These are phyloP conservation scores for Besnoitia besnoiti DNA, from an alignment of 169 alveolate genomes.

Conservation along the genomic window DNA sequence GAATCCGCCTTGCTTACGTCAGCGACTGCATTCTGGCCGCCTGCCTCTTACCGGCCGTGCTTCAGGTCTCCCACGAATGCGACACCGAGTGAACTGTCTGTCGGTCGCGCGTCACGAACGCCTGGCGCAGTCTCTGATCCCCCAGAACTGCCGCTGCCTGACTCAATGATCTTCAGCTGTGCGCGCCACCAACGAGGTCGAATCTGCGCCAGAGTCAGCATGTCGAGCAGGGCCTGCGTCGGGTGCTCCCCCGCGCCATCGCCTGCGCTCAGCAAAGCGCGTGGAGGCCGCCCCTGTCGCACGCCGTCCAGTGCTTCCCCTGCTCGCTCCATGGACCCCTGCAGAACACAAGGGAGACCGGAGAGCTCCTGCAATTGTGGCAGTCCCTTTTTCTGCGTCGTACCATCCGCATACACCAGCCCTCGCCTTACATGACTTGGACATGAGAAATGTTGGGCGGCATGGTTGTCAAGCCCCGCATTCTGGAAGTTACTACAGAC, in stretches of 20 bases:
- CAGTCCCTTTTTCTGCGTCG: not conserved
- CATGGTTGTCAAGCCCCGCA: too few species aligned
- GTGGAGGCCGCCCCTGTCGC: not conserved
- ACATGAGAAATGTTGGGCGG: too few species aligned
- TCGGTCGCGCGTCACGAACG: not conserved
- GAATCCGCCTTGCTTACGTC: too few species aligned
- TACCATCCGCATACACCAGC: too few species aligned
- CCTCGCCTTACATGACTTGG: too few species aligned
- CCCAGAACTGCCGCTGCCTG: not conserved
- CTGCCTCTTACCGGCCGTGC: slow-evolving; percentile 75
- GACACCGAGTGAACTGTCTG: slow-evolving; percentile 52
- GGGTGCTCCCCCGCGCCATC: slow-evolving; percentile 89
- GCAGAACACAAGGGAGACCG: not conserved
- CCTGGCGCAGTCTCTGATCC: not conserved
- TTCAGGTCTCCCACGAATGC: slow-evolving; percentile 85
- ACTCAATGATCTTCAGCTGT: not conserved
- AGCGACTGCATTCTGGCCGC: too few species aligned
- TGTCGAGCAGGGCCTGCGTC: slow-evolving; percentile 84
- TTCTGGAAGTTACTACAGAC: too few species aligned
- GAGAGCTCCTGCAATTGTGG: too few species aligned
- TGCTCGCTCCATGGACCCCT: slow-evolving; percentile 24
- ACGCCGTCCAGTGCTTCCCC: not conserved
- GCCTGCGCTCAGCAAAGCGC: slow-evolving; percentile 73
- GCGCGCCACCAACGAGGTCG: slow-evolving; percentile 25
- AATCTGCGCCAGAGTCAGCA: slow-evolving; percentile 76